Conservation (phyloP, 176 grass and related monocot species). For the Cocos nucifera region DNA sequence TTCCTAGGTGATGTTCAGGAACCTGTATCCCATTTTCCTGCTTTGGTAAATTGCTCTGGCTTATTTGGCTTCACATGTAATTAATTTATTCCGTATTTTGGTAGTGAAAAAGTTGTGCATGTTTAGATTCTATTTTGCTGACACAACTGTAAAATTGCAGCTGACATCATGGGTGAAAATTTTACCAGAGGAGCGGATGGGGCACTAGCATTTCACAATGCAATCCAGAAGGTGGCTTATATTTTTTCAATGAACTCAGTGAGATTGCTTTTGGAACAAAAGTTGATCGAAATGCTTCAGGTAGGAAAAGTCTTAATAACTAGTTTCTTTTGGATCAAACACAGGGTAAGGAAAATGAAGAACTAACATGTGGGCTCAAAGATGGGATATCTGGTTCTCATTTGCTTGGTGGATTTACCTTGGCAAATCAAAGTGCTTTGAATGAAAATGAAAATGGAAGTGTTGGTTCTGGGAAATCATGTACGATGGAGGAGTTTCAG, state of each 20-base stretch:
- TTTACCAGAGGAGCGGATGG: slow-evolving; percentile 43
- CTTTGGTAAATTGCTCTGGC: too few relatives aligned
- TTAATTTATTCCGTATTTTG: neutral
- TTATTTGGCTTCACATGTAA: neutral
- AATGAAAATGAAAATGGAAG: slow-evolving; percentile 34
- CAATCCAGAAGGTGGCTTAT: slow-evolving; percentile 39
- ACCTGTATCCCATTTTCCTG: too few relatives aligned
- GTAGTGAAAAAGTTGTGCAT: slow-evolving; percentile 4
- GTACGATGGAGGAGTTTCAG: slow-evolving; percentile 54
- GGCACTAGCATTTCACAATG: slow-evolving; percentile 39
- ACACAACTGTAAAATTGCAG: slow-evolving; percentile 39
- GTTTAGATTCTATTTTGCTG: slow-evolving; percentile 19
- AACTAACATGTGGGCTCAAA: slow-evolving; percentile 42
- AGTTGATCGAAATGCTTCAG: slow-evolving; percentile 22
- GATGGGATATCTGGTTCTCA: slow-evolving; percentile 30
- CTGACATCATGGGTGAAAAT: slow-evolving; percentile 42
- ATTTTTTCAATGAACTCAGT: slow-evolving; percentile 39
- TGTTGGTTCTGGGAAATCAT: slow-evolving; percentile 29
- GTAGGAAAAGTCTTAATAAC: slow-evolving; percentile 27
- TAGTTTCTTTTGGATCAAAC: slow-evolving; percentile 41
- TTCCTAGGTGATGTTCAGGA: too few relatives aligned
- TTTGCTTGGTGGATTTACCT: slow-evolving; percentile 61
- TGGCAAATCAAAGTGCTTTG: slow-evolving; percentile 58
- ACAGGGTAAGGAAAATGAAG: slow-evolving; percentile 68
- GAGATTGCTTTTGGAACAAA: slow-evolving; percentile 36